phyloP scores from a whole-genome alignment of 1,139 yeast species.

The Wickerhamomyces sp. region DNA sequence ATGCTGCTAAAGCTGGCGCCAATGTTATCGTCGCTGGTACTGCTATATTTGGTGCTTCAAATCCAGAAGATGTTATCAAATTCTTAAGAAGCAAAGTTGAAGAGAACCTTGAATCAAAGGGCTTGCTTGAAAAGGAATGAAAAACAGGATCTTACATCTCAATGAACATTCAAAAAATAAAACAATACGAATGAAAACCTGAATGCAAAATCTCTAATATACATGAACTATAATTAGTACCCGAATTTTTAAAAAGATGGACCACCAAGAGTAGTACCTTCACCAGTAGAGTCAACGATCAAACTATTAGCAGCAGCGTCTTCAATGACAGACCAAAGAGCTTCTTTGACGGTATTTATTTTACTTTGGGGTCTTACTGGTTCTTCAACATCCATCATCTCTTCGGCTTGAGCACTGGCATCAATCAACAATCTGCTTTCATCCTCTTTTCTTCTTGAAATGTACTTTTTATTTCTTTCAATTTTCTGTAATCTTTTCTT shows the following conservation, averaged over 20 bases:
- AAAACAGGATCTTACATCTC: no score
- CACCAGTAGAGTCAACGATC: conserved; percentile 44
- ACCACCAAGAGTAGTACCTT: conserved; percentile 84
- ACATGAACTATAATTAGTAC: conserved; percentile 4
- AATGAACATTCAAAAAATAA: background rate
- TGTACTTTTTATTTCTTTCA: conserved; percentile 73
- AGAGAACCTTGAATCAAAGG: conserved; percentile 28
- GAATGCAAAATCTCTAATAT: conserved; percentile 4
- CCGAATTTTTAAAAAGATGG: conserved; percentile 34
- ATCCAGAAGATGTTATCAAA: conserved; percentile 69
- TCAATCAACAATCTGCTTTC: conserved; percentile 41
- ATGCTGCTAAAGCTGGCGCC: conserved; percentile 93
- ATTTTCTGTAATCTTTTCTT: conserved; percentile 80
- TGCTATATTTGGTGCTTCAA: conserved; percentile 78
- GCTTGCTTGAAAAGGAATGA: conserved; percentile 14
- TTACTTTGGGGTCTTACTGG: conserved; percentile 27
- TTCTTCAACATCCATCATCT: conserved; percentile 39
- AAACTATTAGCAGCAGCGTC: conserved; percentile 44
- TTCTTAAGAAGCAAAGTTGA: conserved; percentile 61
- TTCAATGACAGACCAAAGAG: conserved; percentile 66
- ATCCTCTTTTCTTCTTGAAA: conserved; percentile 43
- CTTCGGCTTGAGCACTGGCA: conserved; percentile 41
- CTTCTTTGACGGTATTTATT: conserved; percentile 53
- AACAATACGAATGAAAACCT: background rate
- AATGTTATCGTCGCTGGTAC: conserved; percentile 99